Conservation (phyloP, 768 basidiomycete genomes). For the Hortiboletus flavorubellus region DNA sequence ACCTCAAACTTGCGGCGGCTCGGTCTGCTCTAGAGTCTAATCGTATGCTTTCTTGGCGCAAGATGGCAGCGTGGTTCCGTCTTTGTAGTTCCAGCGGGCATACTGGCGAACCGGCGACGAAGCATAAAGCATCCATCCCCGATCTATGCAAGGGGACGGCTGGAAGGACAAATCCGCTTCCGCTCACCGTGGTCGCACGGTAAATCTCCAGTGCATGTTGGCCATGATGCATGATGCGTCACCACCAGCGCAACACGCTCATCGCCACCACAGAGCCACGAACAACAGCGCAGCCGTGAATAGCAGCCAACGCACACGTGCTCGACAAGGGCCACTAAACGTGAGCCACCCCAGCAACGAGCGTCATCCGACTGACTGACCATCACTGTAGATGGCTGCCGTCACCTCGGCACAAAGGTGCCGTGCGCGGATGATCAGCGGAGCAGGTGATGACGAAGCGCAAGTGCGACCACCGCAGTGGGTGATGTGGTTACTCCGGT, state of each 20-base stretch:
- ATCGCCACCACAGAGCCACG: not conserved
- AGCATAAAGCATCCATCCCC: no score
- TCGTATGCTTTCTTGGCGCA: not conserved
- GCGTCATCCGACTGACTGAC: constrained; percentile 5
- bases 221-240: not conserved
- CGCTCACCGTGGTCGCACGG: not conserved
- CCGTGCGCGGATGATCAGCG: constrained; percentile 5
- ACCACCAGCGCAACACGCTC: not conserved
- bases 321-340: not conserved
- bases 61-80: not conserved
- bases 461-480: not conserved
- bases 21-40: no score
- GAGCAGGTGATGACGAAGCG: not conserved
- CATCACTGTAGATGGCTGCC: not conserved
- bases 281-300: not conserved
- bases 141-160: not conserved
- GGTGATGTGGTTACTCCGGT: not conserved
- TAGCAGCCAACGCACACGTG: not conserved
- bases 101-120: not conserved
- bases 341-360: constrained; percentile 7
- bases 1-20: not conserved
- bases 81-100: no score
- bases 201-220: not conserved
- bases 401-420: not conserved
- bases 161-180: no score